Percentiles rank a stretch among this genome's conserved stretches.
phyloP scores from a whole-genome alignment of 805 yeast species.

The Pichia gijzeniarum region DNA sequence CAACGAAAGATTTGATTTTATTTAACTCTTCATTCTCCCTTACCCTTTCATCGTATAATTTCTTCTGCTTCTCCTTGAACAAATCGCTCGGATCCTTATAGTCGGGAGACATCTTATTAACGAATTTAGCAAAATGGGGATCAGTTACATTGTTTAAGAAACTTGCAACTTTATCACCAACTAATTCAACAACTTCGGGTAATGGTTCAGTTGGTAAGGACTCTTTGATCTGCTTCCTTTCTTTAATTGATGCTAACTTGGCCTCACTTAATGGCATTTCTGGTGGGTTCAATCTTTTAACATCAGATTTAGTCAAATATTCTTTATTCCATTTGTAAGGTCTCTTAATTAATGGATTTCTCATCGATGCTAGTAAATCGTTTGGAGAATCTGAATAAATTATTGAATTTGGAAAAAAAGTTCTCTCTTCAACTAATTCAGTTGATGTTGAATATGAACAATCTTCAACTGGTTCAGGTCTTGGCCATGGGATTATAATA shows the following conservation, averaged over 20 bases:
- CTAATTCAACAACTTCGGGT: conserved; percentile 38
- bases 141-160: conserved; percentile 30
- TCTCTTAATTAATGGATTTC: conserved; percentile 67
- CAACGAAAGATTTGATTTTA: conserved; percentile 13
- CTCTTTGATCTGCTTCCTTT: conserved; percentile 41
- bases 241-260: conserved; percentile 56
- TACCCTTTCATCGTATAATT: conserved; percentile 15
- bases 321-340: conserved; percentile 49
- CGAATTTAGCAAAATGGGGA: conserved; percentile 27
- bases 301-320: conserved; percentile 51
- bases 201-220: conserved; percentile 35
- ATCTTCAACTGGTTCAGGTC: conserved; percentile 53
- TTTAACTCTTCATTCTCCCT: conserved; percentile 22
- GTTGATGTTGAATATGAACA: conserved; percentile 52
- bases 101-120: conserved; percentile 25
- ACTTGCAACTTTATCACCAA: conserved; percentile 36
- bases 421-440: conserved; percentile 57
- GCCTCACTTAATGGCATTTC: conserved; percentile 67
- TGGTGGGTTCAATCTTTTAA: conserved; percentile 59
- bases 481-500: conserved; percentile 85
- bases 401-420: conserved; percentile 65
- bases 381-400: conserved; percentile 64
- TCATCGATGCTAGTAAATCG: conserved; percentile 53
- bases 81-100: conserved; percentile 17
- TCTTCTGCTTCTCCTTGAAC: conserved; percentile 16